Evolutionary conservation across 2,329 filamentous ascomycete genomes (phyloP).

Genomic region (Grosmannia huntii): DNA sequence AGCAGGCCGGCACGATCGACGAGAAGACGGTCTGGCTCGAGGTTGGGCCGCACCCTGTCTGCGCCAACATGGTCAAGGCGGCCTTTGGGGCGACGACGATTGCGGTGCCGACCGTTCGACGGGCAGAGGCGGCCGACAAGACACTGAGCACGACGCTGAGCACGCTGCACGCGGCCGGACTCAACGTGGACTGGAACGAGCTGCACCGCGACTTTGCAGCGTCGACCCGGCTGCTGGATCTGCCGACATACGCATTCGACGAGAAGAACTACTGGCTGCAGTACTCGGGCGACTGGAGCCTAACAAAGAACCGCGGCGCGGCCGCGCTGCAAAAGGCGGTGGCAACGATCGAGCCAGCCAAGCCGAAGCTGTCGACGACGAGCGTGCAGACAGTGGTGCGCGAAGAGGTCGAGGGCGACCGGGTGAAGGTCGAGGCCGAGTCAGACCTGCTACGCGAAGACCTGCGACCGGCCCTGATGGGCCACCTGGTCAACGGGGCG

Average conservation of each 20-base stretch:
- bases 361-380: conserved; percentile 49
- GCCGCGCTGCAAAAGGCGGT: conserved; percentile 17
- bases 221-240: conserved; percentile 36
- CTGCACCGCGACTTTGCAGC: conserved; percentile 41
- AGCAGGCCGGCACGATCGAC: conserved; percentile 45
- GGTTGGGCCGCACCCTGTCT: conserved; percentile 62
- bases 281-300: conserved; percentile 55
- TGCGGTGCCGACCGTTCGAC: conserved; percentile 47
- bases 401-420: conserved; percentile 48
- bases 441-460: conserved; percentile 53
- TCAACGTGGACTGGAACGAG: conserved; percentile 58
- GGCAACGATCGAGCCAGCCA: conserved; percentile 22
- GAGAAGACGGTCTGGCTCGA: conserved; percentile 60
- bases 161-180: conserved; percentile 45
- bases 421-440: conserved; percentile 48
- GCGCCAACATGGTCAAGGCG: conserved; percentile 54
- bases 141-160: conserved; percentile 46
- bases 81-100: conserved; percentile 41
- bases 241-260: conserved; percentile 62
- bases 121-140: conserved; percentile 50
- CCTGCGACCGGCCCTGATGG: conserved; percentile 46
- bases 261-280: conserved; percentile 58
- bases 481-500: conserved; percentile 56
- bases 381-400: conserved; percentile 51
- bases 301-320: conserved; percentile 53